A percentile compares a stretch with the other conserved stretches of the same genome.
Evolutionary conservation across 805 yeast genomes (phyloP).

Genomic region (Cyberlindnera amylophila): DNA sequence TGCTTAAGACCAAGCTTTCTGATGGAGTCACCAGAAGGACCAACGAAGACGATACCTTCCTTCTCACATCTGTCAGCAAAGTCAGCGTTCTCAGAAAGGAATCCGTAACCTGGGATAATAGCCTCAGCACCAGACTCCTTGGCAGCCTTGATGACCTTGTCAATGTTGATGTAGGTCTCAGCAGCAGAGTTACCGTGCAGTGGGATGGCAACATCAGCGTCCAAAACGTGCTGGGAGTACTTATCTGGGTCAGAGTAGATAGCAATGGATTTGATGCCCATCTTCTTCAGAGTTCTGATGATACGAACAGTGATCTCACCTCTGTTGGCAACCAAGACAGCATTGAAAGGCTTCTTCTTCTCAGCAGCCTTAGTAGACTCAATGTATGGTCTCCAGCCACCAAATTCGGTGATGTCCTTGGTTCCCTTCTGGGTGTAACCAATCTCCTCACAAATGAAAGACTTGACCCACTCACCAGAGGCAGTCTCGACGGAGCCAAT

Average conservation of each 20-base stretch:
- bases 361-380: conserved; percentile 30
- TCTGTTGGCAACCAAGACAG: conserved; percentile 92
- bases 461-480: conserved; percentile 81
- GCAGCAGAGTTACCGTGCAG: conserved; percentile 82
- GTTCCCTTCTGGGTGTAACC: conserved; percentile 76
- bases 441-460: conserved; percentile 89
- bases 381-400: conserved; percentile 81
- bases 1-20: conserved; percentile 90
- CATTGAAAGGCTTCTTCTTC: conserved; percentile 58
- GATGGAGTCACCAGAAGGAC: conserved; percentile 95
- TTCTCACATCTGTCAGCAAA: conserved; percentile 82
- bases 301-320: conserved; percentile 98
- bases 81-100: conserved; percentile 93
- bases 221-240: conserved; percentile 79
- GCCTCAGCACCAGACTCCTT: conserved; percentile 84
- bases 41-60: conserved; percentile 88
- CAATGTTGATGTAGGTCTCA: conserved; percentile 83
- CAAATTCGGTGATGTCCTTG: conserved; percentile 75
- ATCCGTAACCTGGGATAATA: conserved; percentile 97
- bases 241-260: conserved; percentile 89
- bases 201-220: conserved; percentile 80
- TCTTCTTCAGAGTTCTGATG: conserved; percentile 78
- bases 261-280: conserved; percentile 77
- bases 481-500: conserved; percentile 88
- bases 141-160: conserved; percentile 83